Base-by-base conservation (phyloP, 2,329 filamentous ascomycete species). In the Lachnellula hyalina region DNA sequence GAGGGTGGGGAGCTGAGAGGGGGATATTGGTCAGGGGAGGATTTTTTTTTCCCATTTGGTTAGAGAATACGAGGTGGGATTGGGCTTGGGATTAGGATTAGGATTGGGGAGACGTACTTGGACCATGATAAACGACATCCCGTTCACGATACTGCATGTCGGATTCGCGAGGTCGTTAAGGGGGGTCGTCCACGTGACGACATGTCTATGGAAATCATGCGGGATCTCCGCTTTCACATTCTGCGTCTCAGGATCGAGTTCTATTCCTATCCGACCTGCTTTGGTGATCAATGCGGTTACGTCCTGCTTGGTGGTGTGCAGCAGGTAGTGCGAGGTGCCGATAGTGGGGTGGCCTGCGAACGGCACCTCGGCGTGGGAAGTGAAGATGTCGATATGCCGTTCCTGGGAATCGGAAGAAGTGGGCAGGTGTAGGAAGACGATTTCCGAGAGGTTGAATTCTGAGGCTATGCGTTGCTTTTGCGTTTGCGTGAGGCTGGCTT, bases 111-210 rank as follows among this genome's bases (percentile, higher is more conserved):
- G 25, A 41, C 41, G 6, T 44, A 44, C 41, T 6, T 44, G 19
- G 14, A 87, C 74, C 34, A 89, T 77, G n/a, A 83, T 71, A 68
- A 90, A 91, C 0, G 81, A 82, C 84, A 92, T 87, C 47, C 88
- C 89, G 45, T 82, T 82, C 36, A 90, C 87, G 46, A 91, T 81
- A 60, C 80, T 84, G 53, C 84, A 77, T 17, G 82, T 65, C 1
- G 61, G 57, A 34, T 14, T 79, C 77, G 8, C 77, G 74, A 14
- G 49, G 28, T 11, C 62, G 56, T 34, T 73, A 60, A 68, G 76
- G 74, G 4, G 70, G 70, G 36, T 53, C 1, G 5, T 32, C 7
- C 34, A 56, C 3, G 49, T 57, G 1, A 50, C 35, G 4, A 6
- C 15, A 70, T 91, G 87, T 53, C 84, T 65, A 63, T 82, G 86